A percentile compares a stretch with the other conserved stretches of the same genome.
Conservation (phyloP, 768 basidiomycete genomes). For the Russula dissimulans region DNA sequence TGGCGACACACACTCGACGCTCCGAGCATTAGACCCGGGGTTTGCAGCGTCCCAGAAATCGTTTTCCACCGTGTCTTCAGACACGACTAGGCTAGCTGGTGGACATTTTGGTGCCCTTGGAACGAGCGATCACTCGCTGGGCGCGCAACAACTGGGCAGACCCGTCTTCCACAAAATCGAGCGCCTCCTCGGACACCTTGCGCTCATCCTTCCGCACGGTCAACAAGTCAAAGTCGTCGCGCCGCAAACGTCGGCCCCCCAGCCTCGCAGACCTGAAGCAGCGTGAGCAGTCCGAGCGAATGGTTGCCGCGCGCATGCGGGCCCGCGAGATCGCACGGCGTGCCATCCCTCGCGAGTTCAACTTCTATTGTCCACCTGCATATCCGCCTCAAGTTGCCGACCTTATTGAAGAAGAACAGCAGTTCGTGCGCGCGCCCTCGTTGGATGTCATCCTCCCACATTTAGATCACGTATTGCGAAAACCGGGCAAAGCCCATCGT, state of each 20-base stretch:
- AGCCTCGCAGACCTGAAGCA: slow-evolving; percentile 42
- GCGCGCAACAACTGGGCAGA: slow-evolving; percentile 39
- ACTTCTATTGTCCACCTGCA: slow-evolving; percentile 29
- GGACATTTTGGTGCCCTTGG: slow-evolving; percentile 36
- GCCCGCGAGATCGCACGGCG: too few relatives aligned
- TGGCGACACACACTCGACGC: slow-evolving; percentile 36
- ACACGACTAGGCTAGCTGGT: slow-evolving; percentile 26
- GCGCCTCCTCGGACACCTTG: slow-evolving; percentile 34
- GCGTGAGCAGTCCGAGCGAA: slow-evolving; percentile 45
- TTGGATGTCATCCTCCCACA: slow-evolving; percentile 8
- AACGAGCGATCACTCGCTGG: slow-evolving; percentile 66
- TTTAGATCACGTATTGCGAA: too few relatives aligned
- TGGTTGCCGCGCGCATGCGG: slow-evolving; percentile 16
- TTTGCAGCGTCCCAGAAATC: slow-evolving; percentile 25
- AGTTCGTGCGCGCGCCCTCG: slow-evolving; percentile 18
- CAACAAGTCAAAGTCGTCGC: slow-evolving; percentile 27
- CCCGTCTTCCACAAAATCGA: slow-evolving; percentile 34
- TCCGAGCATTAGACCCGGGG: slow-evolving; percentile 24
- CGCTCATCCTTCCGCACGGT: slow-evolving; percentile 32
- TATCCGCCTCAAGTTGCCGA: slow-evolving; percentile 12
- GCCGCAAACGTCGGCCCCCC: slow-evolving; percentile 37
- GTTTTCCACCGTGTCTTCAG: slow-evolving; percentile 31
- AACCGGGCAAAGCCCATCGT: too few relatives aligned
- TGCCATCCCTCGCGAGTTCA: too few relatives aligned
- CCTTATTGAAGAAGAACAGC: slow-evolving; percentile 2